Evolutionary conservation across 768 basidiomycete genomes (phyloP), one percentile per base, ranked within the genome.

Genomic region (Leccinum obscurum): DNA sequence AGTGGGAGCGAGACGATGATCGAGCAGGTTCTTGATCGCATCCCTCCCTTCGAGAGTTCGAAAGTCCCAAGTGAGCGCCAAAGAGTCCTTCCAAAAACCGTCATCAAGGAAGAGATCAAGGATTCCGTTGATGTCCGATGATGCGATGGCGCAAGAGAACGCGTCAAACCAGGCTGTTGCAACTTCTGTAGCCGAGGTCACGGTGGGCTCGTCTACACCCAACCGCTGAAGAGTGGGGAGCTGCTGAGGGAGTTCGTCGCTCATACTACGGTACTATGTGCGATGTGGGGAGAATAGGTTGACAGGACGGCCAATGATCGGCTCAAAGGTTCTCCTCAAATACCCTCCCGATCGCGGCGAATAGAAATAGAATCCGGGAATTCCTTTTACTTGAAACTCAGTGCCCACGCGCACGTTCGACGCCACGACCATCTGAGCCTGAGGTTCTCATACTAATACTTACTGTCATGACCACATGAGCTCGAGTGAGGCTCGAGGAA

Each of bases 51-150:
- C 71, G 65, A 84, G 78, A 1, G 81, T 80, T 39, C 82, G 77
- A 60, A 87, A 81, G 65, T 83, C 79, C 79, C 81, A 84, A 2
- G 86, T 86, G 6, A 86, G 62, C 0, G 81, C 76, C 10, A 84
- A 69, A 17, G 77, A 70, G 62, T 87, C 85, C 26, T 84, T 75
- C 85, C 84, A 86, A 61, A 80, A 73, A 2, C 67, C 72, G 8
- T 72, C 62, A 4, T 66, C 71, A 4, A 73, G 65, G 22, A 73
- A 71, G 30, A 74, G 71, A 51, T 72, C 61, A 15, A 69, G 56
- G 54, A 69, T 64, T n/a, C 15, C 53, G 4, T 44, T 3, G 46
- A 63, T 56, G 46, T 73, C 52, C 20, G 60, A 63, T 34, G 61
- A 66, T 17, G 53, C 24, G 20, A 74, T 44, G 4, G 72, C 67